Conservation (phyloP, 164 flowering plant genomes). For the Macadamia tetraphylla region DNA sequence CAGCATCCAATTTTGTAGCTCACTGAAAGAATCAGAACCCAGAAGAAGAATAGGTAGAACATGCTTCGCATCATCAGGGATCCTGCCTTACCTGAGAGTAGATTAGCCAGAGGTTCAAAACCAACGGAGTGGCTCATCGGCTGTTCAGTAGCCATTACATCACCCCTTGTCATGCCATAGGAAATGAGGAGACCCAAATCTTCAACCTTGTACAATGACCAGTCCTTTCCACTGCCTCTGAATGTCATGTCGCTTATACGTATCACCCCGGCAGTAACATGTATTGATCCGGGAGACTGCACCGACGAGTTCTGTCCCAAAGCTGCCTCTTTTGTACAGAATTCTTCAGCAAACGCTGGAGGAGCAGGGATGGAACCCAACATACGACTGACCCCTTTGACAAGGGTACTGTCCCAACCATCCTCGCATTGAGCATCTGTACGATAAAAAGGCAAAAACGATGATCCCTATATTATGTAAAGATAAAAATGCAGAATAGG, state of each 20-base stretch:
- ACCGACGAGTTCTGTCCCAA: constrained; percentile 31
- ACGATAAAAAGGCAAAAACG: constrained; percentile 5
- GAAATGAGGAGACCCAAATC: constrained; percentile 31
- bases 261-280: constrained; percentile 56
- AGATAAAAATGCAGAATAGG: not conserved
- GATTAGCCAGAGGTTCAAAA: constrained; percentile 10
- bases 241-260: constrained; percentile 30
- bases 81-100: constrained; percentile 27
- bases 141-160: constrained; percentile 4
- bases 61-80: constrained; percentile 23
- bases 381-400: constrained; percentile 38
- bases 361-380: constrained; percentile 55
- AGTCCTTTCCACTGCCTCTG: constrained; percentile 23
- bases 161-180: constrained; percentile 21
- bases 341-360: constrained; percentile 60
- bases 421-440: constrained; percentile 33
- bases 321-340: constrained; percentile 37
- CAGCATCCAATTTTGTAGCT: constrained; percentile 41
- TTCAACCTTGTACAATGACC: constrained; percentile 35
- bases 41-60: constrained; percentile 35
- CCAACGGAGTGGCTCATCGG: not conserved
- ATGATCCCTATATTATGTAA: not conserved
- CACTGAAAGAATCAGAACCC: constrained; percentile 39
- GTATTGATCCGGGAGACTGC: constrained; percentile 43
- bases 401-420: constrained; percentile 19